Evolutionary conservation across 2,329 filamentous ascomycete genomes (phyloP).

Genomic region (Fusarium udum): DNA sequence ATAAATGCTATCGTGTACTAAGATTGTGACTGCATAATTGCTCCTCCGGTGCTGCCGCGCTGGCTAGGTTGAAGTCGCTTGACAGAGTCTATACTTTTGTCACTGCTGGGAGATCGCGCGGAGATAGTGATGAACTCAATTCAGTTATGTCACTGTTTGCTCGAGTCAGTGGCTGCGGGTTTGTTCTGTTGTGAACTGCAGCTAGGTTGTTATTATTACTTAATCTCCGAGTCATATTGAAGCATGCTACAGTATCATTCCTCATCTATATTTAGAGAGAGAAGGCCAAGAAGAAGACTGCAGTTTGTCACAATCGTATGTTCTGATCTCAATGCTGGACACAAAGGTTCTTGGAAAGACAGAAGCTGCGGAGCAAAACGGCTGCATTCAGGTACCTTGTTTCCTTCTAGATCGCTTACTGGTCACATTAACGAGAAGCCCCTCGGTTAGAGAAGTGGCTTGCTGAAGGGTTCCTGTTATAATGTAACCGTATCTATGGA

Average conservation of each 20-base stretch:
- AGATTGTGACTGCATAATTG: neutral
- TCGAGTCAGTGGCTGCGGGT: neutral
- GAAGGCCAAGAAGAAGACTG: fast-evolving
- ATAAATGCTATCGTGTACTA: neutral
- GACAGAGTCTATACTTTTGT: neutral
- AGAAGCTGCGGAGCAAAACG: neutral
- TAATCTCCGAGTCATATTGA: neutral
- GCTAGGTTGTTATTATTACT: neutral
- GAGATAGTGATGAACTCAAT: neutral
- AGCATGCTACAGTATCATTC: neutral
- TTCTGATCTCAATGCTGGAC: fast-evolving
- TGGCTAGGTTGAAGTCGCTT: too few species aligned
- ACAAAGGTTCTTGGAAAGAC: too few species aligned
- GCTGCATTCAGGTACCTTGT: fast-evolving
- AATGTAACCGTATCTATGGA: neutral
- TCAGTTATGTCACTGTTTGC: neutral
- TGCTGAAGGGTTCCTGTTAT: neutral
- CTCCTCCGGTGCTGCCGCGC: neutral
- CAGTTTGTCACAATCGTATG: neutral
- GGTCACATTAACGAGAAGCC: fast-evolving
- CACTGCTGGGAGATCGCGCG: neutral
- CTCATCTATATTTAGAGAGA: neutral
- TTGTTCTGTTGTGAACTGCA: fast-evolving
- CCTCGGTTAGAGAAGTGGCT: neutral
- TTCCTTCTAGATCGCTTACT: fast-evolving